Conservation (phyloP, 495 filamentous ascomycete genomes). For the Oleoguttula mirabilis region DNA sequence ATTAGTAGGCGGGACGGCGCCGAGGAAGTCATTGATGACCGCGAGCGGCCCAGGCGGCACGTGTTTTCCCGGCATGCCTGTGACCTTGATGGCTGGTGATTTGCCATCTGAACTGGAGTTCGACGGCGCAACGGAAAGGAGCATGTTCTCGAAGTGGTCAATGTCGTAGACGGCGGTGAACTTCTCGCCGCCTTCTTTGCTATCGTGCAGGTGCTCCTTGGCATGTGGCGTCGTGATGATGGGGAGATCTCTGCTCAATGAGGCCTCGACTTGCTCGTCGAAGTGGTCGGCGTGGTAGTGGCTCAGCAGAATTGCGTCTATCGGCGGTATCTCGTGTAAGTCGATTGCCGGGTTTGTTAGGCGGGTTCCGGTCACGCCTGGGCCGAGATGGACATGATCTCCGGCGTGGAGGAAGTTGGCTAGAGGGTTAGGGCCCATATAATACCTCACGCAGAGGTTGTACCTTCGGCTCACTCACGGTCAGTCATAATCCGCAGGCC, state of each 20-base stretch:
- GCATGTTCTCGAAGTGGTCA: constrained; percentile 42
- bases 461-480: too few relatives aligned
- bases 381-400: constrained; percentile 56
- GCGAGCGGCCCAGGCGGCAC: constrained; percentile 42
- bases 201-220: constrained; percentile 35
- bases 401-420: constrained; percentile 61
- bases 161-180: constrained; percentile 45
- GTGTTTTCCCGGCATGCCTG: constrained; percentile 60
- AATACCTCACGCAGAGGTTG: too few relatives aligned
- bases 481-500: constrained; percentile 55
- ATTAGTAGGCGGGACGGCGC: constrained; percentile 58
- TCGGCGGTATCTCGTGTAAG: constrained; percentile 45
- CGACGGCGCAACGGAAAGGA: constrained; percentile 40
- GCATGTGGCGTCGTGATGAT: constrained; percentile 60
- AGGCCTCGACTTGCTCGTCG: constrained; percentile 47
- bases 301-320: constrained; percentile 50
- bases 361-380: constrained; percentile 40
- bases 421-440: too few relatives aligned
- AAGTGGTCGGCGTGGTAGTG: constrained; percentile 54
- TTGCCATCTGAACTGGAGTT: background rate
- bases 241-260: constrained; percentile 43
- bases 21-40: constrained; percentile 43
- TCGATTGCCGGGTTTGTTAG: constrained; percentile 49
- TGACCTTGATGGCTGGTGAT: constrained; percentile 42
- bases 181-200: constrained; percentile 31